Evolutionary conservation across 139 green algal genomes (phyloP), one percentile per base, ranked within the genome.

Genomic region (Zygnema cylindricum): DNA sequence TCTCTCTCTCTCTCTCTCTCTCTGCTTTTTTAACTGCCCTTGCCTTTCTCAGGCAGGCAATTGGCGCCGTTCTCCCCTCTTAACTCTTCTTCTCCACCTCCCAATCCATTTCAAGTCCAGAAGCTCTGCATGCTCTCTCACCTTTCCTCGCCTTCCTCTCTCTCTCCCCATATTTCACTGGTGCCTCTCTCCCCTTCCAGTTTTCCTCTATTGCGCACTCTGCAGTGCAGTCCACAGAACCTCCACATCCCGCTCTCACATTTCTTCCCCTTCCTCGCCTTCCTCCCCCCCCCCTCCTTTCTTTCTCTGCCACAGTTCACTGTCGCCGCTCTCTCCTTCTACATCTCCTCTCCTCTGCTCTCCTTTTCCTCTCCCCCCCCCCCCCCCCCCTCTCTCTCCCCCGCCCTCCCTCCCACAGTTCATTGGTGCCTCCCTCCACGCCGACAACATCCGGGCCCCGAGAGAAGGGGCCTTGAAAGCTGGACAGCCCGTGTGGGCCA

Each of bases 401-500:
- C 43, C 71, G 42, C 25, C 75, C 75, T 1, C 75, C 25, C 41
- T 1, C 22, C 79, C 32, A 30, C 84, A 89, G 83, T 88, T 89
- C 69, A 41, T 85, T 36, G 84, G 84, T 39, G 84, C 84, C 23
- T 89, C 49, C 71, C 57, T 89, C n/a, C 38, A 87, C 23, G 82
- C 57, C 69, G 41, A 1, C 3, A 76, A 77, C 36, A n/a, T 86
- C 30, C 41, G 42, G 30, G 41, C 42, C 25, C 79, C 79, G 3
- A 32, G 42, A 25, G 79, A 86, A 69, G 79, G 36, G 33, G 25
- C n/a, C n/a, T 7, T 43, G 25, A 7, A 11, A 16, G 38, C 3
- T 3, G 36, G 94, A 57, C 96, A 95, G 86, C 69, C 69, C 11
- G 32, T 79, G 73, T 89, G 73, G 73, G 85, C 63, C 30, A 89